Conservation (phyloP, 1,284 basidiomycete genomes). For the Tilletiaria anomala region DNA sequence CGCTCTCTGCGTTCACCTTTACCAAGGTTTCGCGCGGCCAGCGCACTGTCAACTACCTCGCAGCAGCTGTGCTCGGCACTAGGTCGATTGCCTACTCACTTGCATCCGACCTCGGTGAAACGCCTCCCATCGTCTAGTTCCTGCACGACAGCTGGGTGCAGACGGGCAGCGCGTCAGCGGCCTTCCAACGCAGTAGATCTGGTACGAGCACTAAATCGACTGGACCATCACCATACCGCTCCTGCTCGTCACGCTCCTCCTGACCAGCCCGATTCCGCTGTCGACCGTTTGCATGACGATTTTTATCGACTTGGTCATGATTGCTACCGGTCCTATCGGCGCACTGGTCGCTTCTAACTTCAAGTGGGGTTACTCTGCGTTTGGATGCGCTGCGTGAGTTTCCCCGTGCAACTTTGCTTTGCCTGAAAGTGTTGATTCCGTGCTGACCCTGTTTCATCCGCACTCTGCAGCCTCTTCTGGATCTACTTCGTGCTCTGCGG, state of each 20-base stretch:
- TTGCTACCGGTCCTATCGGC: slow-evolving; percentile 48
- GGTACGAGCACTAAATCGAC: slow-evolving; percentile 42
- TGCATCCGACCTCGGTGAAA: slow-evolving; percentile 51
- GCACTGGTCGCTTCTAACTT: slow-evolving; percentile 46
- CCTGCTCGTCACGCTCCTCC: slow-evolving; percentile 47
- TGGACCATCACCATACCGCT: slow-evolving; percentile 47
- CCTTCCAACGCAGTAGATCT: slow-evolving; percentile 46
- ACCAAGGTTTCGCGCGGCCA: slow-evolving; percentile 28
- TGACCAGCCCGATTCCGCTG: slow-evolving; percentile 47
- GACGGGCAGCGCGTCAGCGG: too few relatives aligned
- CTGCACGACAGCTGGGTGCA: slow-evolving; percentile 21
- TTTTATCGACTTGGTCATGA: slow-evolving; percentile 46
- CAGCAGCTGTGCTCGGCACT: slow-evolving; percentile 40
- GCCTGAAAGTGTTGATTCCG: too few relatives aligned
- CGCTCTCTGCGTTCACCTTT: too few relatives aligned
- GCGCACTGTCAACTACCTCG: slow-evolving; percentile 45
- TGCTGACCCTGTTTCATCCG: too few relatives aligned
- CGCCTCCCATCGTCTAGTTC: slow-evolving; percentile 47
- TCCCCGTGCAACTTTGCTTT: not conserved
- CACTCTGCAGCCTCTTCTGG: slow-evolving; percentile 43
- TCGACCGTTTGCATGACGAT: slow-evolving; percentile 47
- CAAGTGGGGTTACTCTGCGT: slow-evolving; percentile 43
- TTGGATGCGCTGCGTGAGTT: not conserved
- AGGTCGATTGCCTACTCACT: slow-evolving; percentile 44
- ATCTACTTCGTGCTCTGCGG: not conserved